Conservation (phyloP, 495 filamentous ascomycete species). For the Xylaria nigripes region DNA sequence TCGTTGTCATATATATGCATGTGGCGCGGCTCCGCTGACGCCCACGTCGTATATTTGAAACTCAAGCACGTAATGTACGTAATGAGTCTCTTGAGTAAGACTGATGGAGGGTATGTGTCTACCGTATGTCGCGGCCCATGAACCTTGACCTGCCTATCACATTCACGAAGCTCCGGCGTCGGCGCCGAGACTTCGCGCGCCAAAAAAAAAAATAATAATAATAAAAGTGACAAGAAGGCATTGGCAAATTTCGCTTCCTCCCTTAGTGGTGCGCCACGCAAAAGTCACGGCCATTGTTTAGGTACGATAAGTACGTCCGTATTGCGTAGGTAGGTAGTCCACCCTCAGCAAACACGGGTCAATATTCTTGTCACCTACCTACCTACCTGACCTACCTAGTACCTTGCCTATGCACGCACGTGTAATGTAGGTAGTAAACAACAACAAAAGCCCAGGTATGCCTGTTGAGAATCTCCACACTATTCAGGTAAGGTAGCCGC, state of each 20-base stretch:
- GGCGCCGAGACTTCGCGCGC: too few species aligned
- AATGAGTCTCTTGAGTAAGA: neutral
- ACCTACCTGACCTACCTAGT: too few species aligned
- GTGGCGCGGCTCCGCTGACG: neutral
- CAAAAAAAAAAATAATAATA: neutral
- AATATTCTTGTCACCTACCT: too few species aligned
- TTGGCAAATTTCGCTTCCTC: neutral
- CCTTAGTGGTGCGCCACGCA: neutral
- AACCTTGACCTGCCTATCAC: neutral
- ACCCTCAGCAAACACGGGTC: too few species aligned
- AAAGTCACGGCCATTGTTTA: slow-evolving; percentile 11
- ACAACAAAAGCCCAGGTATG: too few species aligned
- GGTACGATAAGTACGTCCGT: too few species aligned
- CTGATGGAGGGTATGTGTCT: neutral
- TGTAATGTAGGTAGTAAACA: too few species aligned
- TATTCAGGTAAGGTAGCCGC: too few species aligned
- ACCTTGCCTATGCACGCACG: too few species aligned
- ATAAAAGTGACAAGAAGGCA: neutral
- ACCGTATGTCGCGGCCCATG: neutral
- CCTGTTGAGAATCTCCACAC: too few species aligned
- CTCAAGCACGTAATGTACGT: neutral
- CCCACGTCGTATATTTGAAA: neutral
- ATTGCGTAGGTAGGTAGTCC: too few species aligned
- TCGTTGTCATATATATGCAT: neutral
- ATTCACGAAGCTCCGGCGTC: too few species aligned